Conservation (phyloP, 1,139 yeast species). For the Scheffersomyces insectosa region DNA sequence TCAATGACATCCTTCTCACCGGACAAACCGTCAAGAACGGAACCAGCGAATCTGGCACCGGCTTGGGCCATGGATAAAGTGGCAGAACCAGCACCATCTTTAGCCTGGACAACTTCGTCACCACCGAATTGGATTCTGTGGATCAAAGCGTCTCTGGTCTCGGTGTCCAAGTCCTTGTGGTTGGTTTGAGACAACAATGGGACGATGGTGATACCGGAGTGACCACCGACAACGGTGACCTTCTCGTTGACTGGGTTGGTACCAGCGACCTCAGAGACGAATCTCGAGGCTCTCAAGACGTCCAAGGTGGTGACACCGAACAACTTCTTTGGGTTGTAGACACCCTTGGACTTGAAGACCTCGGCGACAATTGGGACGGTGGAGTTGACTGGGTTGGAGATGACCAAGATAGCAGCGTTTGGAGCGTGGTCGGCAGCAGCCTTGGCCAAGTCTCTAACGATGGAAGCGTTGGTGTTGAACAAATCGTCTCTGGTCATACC, state of each 20-base stretch:
- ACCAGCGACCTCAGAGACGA: slow-evolving; percentile 39
- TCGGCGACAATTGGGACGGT: slow-evolving; percentile 93
- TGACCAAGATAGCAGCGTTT: slow-evolving; percentile 71
- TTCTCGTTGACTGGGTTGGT: slow-evolving; percentile 59
- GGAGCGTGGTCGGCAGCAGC: slow-evolving; percentile 77
- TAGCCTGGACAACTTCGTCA: slow-evolving; percentile 95
- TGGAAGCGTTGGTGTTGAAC: slow-evolving; percentile 89
- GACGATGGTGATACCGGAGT: slow-evolving; percentile 92
- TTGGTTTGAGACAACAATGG: slow-evolving; percentile 76
- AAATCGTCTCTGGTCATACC: slow-evolving; percentile 98
- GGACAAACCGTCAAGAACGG: slow-evolving; percentile 57
- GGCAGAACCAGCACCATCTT: slow-evolving; percentile 93
- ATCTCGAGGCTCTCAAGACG: slow-evolving; percentile 85
- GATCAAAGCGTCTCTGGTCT: slow-evolving; percentile 66
- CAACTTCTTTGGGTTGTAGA: slow-evolving; percentile 75
- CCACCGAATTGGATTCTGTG: slow-evolving; percentile 96
- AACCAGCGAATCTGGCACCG: slow-evolving; percentile 74
- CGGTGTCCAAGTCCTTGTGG: slow-evolving; percentile 50
- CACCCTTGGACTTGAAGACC: slow-evolving; percentile 72
- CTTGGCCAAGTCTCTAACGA: slow-evolving; percentile 79
- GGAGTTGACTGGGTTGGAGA: slow-evolving; percentile 95
- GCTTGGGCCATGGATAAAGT: slow-evolving; percentile 97
- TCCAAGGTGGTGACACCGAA: slow-evolving; percentile 95
- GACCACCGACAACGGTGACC: slow-evolving; percentile 93
- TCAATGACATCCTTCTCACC: slow-evolving; percentile 51